Conservation (phyloP, 2,329 filamentous ascomycete species). For the Bipolaris sorokiniana region DNA sequence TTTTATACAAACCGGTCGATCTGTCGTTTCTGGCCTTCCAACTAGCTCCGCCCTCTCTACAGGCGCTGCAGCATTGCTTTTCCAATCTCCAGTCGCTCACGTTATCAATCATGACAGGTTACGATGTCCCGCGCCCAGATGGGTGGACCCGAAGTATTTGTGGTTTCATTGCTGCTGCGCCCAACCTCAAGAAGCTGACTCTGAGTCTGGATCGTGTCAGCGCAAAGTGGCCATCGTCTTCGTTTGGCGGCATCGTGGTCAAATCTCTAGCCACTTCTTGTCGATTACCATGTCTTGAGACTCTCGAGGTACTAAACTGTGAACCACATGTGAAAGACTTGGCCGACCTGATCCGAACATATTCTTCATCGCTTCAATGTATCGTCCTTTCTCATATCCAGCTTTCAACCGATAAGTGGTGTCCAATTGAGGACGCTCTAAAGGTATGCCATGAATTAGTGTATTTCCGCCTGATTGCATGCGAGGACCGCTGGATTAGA, state of each 20-base stretch:
- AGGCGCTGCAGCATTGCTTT: slow-evolving; percentile 23
- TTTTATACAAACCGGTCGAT: slow-evolving; percentile 20
- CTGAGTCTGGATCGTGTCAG: slow-evolving; percentile 27
- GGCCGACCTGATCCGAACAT: slow-evolving; percentile 18
- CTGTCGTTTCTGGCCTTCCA: slow-evolving; percentile 25
- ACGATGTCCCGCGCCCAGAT: slow-evolving; percentile 19
- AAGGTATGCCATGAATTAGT: slow-evolving; percentile 9
- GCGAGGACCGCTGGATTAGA: slow-evolving; percentile 8
- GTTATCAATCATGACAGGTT: slow-evolving; percentile 25
- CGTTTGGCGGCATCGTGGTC: slow-evolving; percentile 26
- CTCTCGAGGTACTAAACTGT: slow-evolving; percentile 26
- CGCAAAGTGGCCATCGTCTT: not conserved
- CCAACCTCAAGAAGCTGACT: slow-evolving; percentile 25
- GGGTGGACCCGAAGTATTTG: slow-evolving; percentile 32
- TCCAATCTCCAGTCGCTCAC: slow-evolving; percentile 22
- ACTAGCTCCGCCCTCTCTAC: slow-evolving; percentile 14
- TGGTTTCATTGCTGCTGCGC: slow-evolving; percentile 28
- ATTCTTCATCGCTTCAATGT: slow-evolving; percentile 20
- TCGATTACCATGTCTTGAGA: slow-evolving; percentile 17
- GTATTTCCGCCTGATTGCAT: slow-evolving; percentile 12
- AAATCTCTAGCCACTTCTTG: slow-evolving; percentile 22
- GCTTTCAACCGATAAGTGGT: slow-evolving; percentile 27
- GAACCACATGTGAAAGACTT: slow-evolving; percentile 25
- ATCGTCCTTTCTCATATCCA: slow-evolving; percentile 20
- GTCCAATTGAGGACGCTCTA: slow-evolving; percentile 14